Evolutionary conservation across 257 asterid species (phyloP).

Genomic region (Petrea volubilis): DNA sequence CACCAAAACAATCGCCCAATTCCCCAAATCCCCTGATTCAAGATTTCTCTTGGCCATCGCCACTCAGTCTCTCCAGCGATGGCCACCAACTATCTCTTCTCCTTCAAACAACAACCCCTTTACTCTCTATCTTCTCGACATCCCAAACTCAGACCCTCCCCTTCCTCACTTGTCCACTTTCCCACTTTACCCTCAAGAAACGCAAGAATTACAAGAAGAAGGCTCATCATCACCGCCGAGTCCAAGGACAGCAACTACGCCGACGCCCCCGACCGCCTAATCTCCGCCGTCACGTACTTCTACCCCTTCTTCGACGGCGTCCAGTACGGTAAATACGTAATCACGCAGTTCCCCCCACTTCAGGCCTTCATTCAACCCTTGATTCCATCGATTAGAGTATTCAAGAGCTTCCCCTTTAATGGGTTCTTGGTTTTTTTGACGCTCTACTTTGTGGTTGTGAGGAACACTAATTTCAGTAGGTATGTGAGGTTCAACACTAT

Average conservation of each 20-base stretch:
- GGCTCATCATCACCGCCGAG: constrained; percentile 31
- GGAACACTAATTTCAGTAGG: constrained; percentile 87
- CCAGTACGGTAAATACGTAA: constrained; percentile 83
- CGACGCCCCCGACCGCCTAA: constrained; percentile 85
- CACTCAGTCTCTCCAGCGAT: constrained; percentile 27
- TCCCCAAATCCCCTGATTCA: background rate
- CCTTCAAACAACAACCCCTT: constrained; percentile 24
- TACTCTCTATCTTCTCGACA: constrained; percentile 17
- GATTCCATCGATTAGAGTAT: constrained; percentile 80
- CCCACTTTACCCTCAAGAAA: constrained; percentile 27
- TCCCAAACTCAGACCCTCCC: constrained; percentile 1
- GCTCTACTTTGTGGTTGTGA: constrained; percentile 84
- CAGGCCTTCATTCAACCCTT: constrained; percentile 75
- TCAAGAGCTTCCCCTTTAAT: constrained; percentile 74
- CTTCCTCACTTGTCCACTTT: constrained; percentile 19
- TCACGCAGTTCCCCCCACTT: constrained; percentile 76
- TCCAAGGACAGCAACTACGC: constrained; percentile 66
- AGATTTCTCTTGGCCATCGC: constrained; percentile 28
- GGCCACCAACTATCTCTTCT: constrained; percentile 55
- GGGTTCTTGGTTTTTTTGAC: background rate
- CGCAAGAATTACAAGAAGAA: constrained; percentile 20
- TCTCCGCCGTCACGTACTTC: constrained; percentile 84
- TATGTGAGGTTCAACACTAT: constrained; percentile 22
- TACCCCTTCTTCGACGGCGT: constrained; percentile 97
- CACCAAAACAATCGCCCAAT: constrained; percentile 18